A percentile compares a stretch with the other conserved stretches of the same genome.
phyloP scores from a whole-genome alignment of 768 basidiomycete species.

The Tulasnella sp. region DNA sequence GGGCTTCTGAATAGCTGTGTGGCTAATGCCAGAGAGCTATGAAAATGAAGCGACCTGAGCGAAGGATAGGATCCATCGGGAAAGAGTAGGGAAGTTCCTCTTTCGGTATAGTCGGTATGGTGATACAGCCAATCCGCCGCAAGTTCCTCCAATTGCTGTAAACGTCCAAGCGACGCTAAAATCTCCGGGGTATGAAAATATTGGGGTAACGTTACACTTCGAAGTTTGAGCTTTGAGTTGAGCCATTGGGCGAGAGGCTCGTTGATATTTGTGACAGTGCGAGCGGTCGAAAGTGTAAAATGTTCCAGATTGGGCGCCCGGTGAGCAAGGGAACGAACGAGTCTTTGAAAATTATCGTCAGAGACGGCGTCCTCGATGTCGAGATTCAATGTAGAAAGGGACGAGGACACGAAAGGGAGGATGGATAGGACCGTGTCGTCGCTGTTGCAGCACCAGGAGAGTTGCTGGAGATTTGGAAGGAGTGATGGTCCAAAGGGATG shows the following conservation, averaged over 20 bases:
- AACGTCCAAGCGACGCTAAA: not conserved
- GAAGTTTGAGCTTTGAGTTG: not conserved
- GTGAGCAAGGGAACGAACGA: not conserved
- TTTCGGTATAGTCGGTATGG: not conserved
- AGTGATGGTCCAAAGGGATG: conserved; percentile 2
- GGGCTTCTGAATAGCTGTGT: not conserved
- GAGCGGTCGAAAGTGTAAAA: not conserved
- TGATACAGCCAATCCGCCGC: not conserved
- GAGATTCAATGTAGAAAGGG: not conserved
- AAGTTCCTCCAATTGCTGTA: not conserved
- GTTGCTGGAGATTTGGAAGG: not conserved
- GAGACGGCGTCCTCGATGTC: not conserved
- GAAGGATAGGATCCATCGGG: not conserved
- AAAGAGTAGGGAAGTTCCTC: not conserved
- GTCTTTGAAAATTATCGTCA: not conserved
- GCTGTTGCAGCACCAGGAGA: not conserved
- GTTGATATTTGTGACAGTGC: not conserved
- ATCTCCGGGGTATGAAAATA: not conserved
- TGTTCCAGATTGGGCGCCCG: not conserved
- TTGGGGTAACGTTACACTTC: not conserved
- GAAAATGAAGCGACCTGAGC: not conserved
- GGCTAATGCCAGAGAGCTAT: not conserved
- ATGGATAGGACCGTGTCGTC: not conserved
- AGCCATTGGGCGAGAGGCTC: not conserved
- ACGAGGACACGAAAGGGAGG: not conserved